Conservation (phyloP, 2,329 filamentous ascomycete genomes). For the Nothomitra cinnamomea region DNA sequence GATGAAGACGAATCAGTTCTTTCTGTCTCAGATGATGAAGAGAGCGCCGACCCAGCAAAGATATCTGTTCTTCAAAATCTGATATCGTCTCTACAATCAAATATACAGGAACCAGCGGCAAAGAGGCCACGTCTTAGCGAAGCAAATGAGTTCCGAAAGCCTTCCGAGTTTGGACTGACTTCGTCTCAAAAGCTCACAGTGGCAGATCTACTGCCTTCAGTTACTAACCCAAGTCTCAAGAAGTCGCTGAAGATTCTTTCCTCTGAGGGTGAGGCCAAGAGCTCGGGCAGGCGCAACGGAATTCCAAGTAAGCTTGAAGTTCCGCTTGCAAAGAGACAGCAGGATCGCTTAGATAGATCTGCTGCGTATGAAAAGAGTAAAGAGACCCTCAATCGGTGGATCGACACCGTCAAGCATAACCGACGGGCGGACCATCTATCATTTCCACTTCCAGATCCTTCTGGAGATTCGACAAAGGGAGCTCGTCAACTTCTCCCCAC, state of each 20-base stretch:
- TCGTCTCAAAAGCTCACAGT: slow-evolving; percentile 53
- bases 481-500: slow-evolving; percentile 48
- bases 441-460: slow-evolving; percentile 68
- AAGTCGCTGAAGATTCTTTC: slow-evolving; percentile 61
- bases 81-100: slow-evolving; percentile 44
- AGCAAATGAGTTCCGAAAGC: slow-evolving; percentile 42
- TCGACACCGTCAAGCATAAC: slow-evolving; percentile 88
- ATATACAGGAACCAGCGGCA: slow-evolving; percentile 20
- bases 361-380: slow-evolving; percentile 84
- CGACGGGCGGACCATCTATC: slow-evolving; percentile 76
- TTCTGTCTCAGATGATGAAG: slow-evolving; percentile 16
- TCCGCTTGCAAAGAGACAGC: slow-evolving; percentile 69
- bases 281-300: slow-evolving; percentile 34
- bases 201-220: slow-evolving; percentile 54
- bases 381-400: slow-evolving; percentile 79
- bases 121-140: slow-evolving; percentile 19
- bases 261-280: slow-evolving; percentile 39
- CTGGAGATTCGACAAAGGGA: slow-evolving; percentile 39
- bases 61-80: slow-evolving; percentile 49
- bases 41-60: slow-evolving; percentile 29
- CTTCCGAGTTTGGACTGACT: slow-evolving; percentile 39
- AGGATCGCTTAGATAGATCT: slow-evolving; percentile 65
- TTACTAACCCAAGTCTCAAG: slow-evolving; percentile 59
- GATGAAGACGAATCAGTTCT: slow-evolving; percentile 17
- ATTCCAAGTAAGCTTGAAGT: slow-evolving; percentile 58